phyloP scores from a whole-genome alignment of 169 alveolate species.

The Cyclospora cayetanensis region DNA sequence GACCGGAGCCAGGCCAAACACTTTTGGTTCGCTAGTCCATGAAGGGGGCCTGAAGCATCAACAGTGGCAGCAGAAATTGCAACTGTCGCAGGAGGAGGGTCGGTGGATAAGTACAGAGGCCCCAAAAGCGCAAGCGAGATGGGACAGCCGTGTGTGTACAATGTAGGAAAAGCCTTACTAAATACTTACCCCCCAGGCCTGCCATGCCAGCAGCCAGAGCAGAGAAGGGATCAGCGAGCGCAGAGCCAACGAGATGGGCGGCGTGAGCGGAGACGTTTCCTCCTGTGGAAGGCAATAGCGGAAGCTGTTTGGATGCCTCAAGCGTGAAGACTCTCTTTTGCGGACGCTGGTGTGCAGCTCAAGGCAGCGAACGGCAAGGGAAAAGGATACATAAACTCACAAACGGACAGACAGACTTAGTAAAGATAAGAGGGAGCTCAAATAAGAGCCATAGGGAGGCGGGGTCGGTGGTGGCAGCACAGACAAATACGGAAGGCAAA shows the following conservation, averaged over 20 bases:
- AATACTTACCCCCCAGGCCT: conserved; percentile 89
- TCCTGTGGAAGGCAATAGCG: conserved; percentile 78
- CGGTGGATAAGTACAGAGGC: no score
- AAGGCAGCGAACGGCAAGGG: no score
- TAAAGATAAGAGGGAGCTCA: no score
- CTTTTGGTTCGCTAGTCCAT: conserved; percentile 96
- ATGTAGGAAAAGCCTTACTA: background rate
- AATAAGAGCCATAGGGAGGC: no score
- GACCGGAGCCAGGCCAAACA: conserved; percentile 92
- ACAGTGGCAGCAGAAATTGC: background rate
- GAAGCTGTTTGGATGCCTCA: background rate
- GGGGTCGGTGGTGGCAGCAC: no score
- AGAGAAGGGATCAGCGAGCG: conserved; percentile 93
- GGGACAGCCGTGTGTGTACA: background rate
- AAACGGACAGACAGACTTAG: no score
- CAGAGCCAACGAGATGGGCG: conserved; percentile 93
- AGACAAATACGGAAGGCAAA: background rate
- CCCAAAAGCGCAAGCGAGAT: no score
- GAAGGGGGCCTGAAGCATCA: conserved; percentile 91
- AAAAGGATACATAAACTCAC: no score
- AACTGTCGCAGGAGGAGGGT: background rate
- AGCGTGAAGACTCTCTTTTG: no score
- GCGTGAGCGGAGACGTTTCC: conserved; percentile 97
- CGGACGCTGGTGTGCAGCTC: no score
- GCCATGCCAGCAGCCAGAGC: conserved; percentile 90